phyloP scores from a whole-genome alignment of 2,329 filamentous ascomycete species.

The Ophiostoma populinum region DNA sequence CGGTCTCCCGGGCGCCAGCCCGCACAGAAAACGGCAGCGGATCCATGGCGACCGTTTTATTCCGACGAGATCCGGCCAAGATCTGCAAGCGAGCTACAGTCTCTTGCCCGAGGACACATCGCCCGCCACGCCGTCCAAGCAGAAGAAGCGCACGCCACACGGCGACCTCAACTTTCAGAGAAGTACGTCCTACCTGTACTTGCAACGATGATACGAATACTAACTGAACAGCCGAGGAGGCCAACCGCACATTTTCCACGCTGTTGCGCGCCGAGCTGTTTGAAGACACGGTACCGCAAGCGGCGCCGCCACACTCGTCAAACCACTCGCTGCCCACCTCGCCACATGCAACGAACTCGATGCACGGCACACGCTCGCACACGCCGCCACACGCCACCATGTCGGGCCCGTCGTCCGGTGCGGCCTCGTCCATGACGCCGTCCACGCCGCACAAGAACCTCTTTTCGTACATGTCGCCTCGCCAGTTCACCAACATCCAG shows the following conservation, averaged over 20 bases:
- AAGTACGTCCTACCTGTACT: constrained; percentile 41
- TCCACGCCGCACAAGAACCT: constrained; percentile 96
- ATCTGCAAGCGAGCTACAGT: constrained; percentile 83
- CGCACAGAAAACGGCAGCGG: constrained; percentile 40
- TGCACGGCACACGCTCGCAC: constrained; percentile 54
- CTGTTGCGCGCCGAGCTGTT: constrained; percentile 85
- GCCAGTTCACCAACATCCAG: constrained; percentile 48
- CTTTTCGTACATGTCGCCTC: constrained; percentile 75
- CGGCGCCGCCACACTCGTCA: constrained; percentile 46
- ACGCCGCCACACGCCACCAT: constrained; percentile 45
- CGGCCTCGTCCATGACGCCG: constrained; percentile 67
- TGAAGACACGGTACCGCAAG: constrained; percentile 73
- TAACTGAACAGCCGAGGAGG: constrained; percentile 57
- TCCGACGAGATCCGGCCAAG: constrained; percentile 80
- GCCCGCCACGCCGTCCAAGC: constrained; percentile 73
- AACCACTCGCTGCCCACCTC: constrained; percentile 34
- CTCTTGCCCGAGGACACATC: constrained; percentile 84
- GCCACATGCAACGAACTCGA: constrained; percentile 34
- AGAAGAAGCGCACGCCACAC: constrained; percentile 70
- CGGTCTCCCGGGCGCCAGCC: constrained; percentile 34
- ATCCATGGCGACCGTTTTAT: constrained; percentile 62
- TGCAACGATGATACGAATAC: not conserved
- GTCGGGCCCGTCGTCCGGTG: constrained; percentile 8
- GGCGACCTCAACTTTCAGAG: constrained; percentile 89
- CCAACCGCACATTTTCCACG: constrained; percentile 80